Base-by-base conservation (phyloP, 805 yeast species). In the Sugiyamaella floridensis region DNA sequence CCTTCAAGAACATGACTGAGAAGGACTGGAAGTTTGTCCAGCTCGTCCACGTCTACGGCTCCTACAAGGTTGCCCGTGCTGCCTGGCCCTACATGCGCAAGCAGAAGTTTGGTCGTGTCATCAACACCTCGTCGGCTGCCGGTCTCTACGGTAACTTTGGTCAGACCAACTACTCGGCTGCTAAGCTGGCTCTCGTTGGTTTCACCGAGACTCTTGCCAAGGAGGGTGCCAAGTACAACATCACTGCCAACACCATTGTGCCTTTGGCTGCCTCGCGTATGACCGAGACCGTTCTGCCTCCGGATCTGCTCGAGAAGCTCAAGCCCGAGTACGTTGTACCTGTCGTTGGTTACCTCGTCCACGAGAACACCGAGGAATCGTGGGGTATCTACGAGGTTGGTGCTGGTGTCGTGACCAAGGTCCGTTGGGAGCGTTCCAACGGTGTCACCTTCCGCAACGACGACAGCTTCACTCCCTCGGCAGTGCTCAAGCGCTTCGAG, bases 71-170 rank as follows among this genome's bases (percentile, higher is more conserved):
- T 51, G 83, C 96, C 45, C 78, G 79, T 61, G 90, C 95, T 19
- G 96, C 97, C 41, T 92, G 98, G 98, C 89, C 92, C 8, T 76
- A 85, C 66, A 80, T 92, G 75, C 81, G 81, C 67, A 72, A 86
- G 58, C 97, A 93, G 70, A 80, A 81, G 56, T 92, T 76, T 65
- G 99, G 99, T 58, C 79, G 98, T 62, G 78, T 92, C 61, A 71
- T 92, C 63, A 90, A 89, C 77, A 90, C 97, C n/a, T 82, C 96
- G 26, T 89, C 97, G 3, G 97, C 98, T 3, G 98, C 98, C 37
- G 99, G 99, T 19, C 76, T 92, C 59, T 92, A 85, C 68, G 99
- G 99, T 57, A 89, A 89, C 72, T 92, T 90, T 71, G 99, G 99
- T 48, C 99, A 92, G 73, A 81, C 96, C 42, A 92, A 92, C 73